phyloP scores from a whole-genome alignment of 2,329 filamentous ascomycete genomes.

The Sodiomyces alkalinus region DNA sequence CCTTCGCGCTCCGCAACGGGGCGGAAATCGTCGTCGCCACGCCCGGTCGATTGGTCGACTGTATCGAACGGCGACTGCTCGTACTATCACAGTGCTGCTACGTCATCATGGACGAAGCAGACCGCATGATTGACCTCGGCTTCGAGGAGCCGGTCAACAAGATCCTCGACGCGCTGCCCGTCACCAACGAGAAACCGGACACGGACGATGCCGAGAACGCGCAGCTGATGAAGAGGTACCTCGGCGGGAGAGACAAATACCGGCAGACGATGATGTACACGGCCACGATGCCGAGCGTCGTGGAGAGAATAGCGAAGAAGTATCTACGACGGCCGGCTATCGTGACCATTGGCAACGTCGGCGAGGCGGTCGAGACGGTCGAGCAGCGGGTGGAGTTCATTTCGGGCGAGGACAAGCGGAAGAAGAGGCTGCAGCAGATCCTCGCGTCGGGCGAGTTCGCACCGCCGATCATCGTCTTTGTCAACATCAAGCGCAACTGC shows the following conservation, averaged over 20 bases:
- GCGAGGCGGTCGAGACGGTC: conserved; percentile 93
- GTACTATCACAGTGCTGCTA: conserved; percentile 96
- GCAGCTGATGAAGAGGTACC: conserved; percentile 64
- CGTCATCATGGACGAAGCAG: conserved; percentile 98
- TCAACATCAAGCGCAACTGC: conserved; percentile 99
- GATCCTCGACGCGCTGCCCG: conserved; percentile 86
- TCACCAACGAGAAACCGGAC: conserved; percentile 89
- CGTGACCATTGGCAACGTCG: conserved; percentile 84
- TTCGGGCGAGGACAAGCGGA: conserved; percentile 81
- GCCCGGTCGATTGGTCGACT: conserved; percentile 90
- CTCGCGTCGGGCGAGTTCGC: conserved; percentile 65
- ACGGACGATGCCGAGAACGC: conserved; percentile 80
- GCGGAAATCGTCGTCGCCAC: conserved; percentile 98
- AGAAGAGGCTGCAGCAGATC: conserved; percentile 90
- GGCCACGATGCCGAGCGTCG: conserved; percentile 84
- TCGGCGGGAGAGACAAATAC: conserved; percentile 66
- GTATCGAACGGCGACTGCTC: conserved; percentile 81
- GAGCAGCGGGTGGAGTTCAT: conserved; percentile 94
- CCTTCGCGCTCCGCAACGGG: conserved; percentile 76
- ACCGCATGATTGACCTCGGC: conserved; percentile 96
- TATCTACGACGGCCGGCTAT: conserved; percentile 88
- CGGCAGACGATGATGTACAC: conserved; percentile 99
- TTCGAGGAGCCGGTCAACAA: conserved; percentile 98
- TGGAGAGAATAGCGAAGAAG: conserved; percentile 93
- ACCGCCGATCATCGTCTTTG: conserved; percentile 93